phyloP scores from a whole-genome alignment of 768 basidiomycete species.

The Pulveroboletus sp. region DNA sequence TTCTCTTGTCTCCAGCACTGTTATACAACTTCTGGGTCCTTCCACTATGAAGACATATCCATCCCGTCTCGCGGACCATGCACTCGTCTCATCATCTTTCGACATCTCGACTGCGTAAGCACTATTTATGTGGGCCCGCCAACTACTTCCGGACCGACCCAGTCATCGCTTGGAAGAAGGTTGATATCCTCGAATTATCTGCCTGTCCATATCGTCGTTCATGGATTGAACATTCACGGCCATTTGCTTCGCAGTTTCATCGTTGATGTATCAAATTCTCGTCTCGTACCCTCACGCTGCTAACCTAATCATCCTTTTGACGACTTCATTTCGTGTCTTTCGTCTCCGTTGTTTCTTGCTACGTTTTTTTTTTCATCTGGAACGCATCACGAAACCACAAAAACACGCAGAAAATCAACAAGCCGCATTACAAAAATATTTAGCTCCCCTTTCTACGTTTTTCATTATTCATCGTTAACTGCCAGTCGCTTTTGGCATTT shows the following conservation, averaged over 20 bases:
- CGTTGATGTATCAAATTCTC: constrained; percentile 31
- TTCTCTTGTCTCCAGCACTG: constrained; percentile 20
- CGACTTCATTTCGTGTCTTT: constrained; percentile 33
- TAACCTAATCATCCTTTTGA: constrained; percentile 35
- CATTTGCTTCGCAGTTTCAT: constrained; percentile 25
- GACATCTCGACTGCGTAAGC: constrained; percentile 27
- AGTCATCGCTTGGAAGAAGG: constrained; percentile 25
- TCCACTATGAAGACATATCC: constrained; percentile 53
- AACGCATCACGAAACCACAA: constrained; percentile 32
- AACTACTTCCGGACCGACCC: constrained; percentile 14
- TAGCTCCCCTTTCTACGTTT: constrained; percentile 30
- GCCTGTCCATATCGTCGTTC: constrained; percentile 29
- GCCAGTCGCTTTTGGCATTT: constrained; percentile 17
- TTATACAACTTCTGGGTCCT: constrained; percentile 24
- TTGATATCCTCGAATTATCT: constrained; percentile 32
- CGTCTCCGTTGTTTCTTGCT: constrained; percentile 36
- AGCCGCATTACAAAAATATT: constrained; percentile 49
- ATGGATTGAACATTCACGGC: constrained; percentile 34
- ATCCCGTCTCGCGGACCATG: constrained; percentile 52
- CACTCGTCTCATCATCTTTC: constrained; percentile 27
- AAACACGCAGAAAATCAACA: constrained; percentile 33
- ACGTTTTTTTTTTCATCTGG: constrained; percentile 29
- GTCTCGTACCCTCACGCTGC: constrained; percentile 28
- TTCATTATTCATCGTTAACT: constrained; percentile 22
- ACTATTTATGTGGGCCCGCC: constrained; percentile 28